Conservation (phyloP, 805 yeast species). For the Candida maltosa region DNA sequence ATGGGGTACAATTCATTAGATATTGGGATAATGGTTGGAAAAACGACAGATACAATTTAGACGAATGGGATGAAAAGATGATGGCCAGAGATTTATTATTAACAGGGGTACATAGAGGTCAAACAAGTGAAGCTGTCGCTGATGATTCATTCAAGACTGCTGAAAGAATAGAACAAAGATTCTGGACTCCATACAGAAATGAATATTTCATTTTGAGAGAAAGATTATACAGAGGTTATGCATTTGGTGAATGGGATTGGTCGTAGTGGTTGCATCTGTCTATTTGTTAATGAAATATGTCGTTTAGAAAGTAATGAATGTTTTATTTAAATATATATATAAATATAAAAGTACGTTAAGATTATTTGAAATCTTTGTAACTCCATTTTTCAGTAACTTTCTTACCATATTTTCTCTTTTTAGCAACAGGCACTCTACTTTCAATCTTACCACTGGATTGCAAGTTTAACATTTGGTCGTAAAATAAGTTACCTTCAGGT, state of each 20-base stretch:
- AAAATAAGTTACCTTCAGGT: constrained; percentile 86
- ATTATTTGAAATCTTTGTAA: constrained; percentile 78
- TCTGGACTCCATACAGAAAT: constrained; percentile 46
- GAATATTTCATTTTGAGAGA: constrained; percentile 45
- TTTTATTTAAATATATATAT: neutral
- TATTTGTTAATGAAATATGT: neutral
- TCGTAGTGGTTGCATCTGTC: neutral
- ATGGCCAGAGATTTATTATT: constrained; percentile 74
- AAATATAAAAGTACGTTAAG: neutral
- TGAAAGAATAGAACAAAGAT: constrained; percentile 28
- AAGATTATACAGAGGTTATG: constrained; percentile 45
- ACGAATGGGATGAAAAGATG: constrained; percentile 42
- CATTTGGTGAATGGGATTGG: constrained; percentile 43
- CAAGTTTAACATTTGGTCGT: constrained; percentile 75
- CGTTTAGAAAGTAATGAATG: neutral
- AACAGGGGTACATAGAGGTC: constrained; percentile 74
- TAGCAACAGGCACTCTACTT: constrained; percentile 68
- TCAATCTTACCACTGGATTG: constrained; percentile 88
- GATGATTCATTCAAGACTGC: constrained; percentile 74
- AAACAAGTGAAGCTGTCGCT: constrained; percentile 61
- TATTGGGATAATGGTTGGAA: constrained; percentile 51
- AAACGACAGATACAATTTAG: constrained; percentile 42
- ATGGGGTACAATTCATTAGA: constrained; percentile 42
- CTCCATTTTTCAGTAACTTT: constrained; percentile 91
- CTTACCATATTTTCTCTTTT: constrained; percentile 63